Evolutionary conservation across 2,329 filamentous ascomycete species (phyloP), one percentile per base, ranked within the genome.

Genomic region (Ophiostoma angusticollis): DNA sequence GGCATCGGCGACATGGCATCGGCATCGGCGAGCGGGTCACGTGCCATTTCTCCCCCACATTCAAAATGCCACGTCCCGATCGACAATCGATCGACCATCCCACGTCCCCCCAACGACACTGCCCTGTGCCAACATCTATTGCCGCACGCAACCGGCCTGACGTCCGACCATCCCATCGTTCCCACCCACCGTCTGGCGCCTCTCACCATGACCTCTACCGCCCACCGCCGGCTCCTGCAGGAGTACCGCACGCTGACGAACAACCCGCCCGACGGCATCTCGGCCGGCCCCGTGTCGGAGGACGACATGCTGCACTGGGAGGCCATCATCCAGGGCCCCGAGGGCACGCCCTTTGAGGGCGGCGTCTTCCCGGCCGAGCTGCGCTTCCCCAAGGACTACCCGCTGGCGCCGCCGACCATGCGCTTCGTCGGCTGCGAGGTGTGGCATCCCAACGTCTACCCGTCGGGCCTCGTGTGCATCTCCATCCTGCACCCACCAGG

Each of bases 231-330:
- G 30, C 82, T 98, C 50, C 86, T 96, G 58, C 84, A 89, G 64
- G 91, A 98, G 68, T 98, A 98, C 70, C 84, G 84, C 56, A 78
- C 83, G 47, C 80, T 98, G 46, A 91, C 86, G 47, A 89, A 85
- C 55, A 91, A 93, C 62, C 85, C 89, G 1, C 89, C 89, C n/a
- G 89, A 96, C 45, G 91, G 91, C 58, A 96, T 98, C 63, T 93
- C 84, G 43, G 91, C 91, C 13, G 91, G 91, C 16, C 91, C 91
- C 24, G 69, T 95, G 45, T 82, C 74, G 48, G 91, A 98, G 67
- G 91, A 96, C 59, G 86, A 98, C 64, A 78, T 96, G 56, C 83
- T 95, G 52, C 68, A 84, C 54, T 98, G 91, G 91, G 91, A 98
- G 64, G 91, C 87, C 8, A 67, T 96, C 46, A 96, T 98, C 53